Base-by-base conservation (phyloP, 768 basidiomycete species). In the Royoungia palumana region DNA sequence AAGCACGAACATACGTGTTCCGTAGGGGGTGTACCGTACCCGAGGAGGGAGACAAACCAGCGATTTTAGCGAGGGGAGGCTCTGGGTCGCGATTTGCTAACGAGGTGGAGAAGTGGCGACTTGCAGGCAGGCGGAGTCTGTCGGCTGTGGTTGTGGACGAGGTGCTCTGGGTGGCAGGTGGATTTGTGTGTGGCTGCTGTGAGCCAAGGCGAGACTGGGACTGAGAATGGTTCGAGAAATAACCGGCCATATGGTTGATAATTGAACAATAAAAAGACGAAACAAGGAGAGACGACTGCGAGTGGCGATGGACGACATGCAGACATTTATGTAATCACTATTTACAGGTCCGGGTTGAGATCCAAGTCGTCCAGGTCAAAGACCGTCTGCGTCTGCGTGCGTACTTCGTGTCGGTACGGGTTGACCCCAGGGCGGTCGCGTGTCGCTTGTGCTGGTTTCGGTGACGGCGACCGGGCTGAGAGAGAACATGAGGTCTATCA, bases 301-400 rank as follows among this genome's bases (percentile, higher is more conserved):
- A 49, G 53, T 42, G 49, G 47, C 43, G 57, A 54, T 43, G 44
- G 32, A 32, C 32, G 16, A n/a, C 25, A 16, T 25, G 34, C n/a
- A 17, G 22, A 42, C 6, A 40, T 43, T 61, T 61, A 61, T 47
- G 58, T 61, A 61, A 61, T 62, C 59, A 59, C 22, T 32, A 46
- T 6, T 72, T 57, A 88, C 48, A 91, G 61, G 67, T 92, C 89
- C 2, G 89, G 89, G 60, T 92, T 92, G 47, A 92, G 74, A 63
- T 92, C 90, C 52, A 92, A 70, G 66, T 91, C 90, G 46, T n/a
- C n/a, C n/a, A 92, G 71, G 62, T 89, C 88, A 65, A 89, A 87
- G 58, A 83, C 72, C 51, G 79, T 79, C 53, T 78, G 75, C 43
- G 77, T 76, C 44, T 80, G 80, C 16, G 73, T 77, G 43, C 78